Evolutionary conservation across 495 filamentous ascomycete species (phyloP), one percentile per base, ranked within the genome.

Genomic region (Neurospora hispaniola): DNA sequence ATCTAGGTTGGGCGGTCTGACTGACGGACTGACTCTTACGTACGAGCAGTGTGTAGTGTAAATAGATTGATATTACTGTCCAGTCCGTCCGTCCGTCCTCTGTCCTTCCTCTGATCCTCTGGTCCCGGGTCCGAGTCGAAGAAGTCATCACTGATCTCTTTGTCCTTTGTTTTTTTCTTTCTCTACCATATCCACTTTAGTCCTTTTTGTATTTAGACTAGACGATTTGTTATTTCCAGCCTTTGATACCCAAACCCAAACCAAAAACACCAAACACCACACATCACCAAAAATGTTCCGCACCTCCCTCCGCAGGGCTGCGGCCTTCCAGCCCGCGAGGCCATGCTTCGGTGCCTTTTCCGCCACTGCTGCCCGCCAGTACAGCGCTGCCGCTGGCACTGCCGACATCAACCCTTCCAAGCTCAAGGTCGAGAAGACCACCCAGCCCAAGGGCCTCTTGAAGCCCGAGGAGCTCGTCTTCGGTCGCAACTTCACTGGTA

Each of bases 401-500:
- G 86, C 85, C 4, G 89, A 87, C 70, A 86, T 98, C 70, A 92
- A 97, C 81, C 84, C 91, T 12, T 85, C 88, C n/a, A 90, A 90
- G 80, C 87, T 99, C 62, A 82, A 86, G 27, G 85, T 97, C 74
- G 90, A 88, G 27, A 89, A 90, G 80, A 96, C 92, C 0, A 88
- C 84, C 23, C 89, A 89, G 5, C 96, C 95, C 11, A 94, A 94
- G 84, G 77, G 85, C 35, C 85, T 94, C 59, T 85, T 85, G 20
- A 89, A 92, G 68, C 87, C 93, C 39, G 86, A 96, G 78, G 87
- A 96, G 69, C 88, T 98, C 41, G 84, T 98, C 69, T 98, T 98
- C 78, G 94, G 94, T 70, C 87, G 88, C 73, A 91, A 88, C 23
- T 99, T 98, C 81, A 97, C 94, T 72, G 93, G 93, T 94, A 82